These are phyloP conservation scores for Debaryomycetaceae sp. DNA, from an alignment of 1,139 yeast species.

Conservation along the genomic window DNA sequence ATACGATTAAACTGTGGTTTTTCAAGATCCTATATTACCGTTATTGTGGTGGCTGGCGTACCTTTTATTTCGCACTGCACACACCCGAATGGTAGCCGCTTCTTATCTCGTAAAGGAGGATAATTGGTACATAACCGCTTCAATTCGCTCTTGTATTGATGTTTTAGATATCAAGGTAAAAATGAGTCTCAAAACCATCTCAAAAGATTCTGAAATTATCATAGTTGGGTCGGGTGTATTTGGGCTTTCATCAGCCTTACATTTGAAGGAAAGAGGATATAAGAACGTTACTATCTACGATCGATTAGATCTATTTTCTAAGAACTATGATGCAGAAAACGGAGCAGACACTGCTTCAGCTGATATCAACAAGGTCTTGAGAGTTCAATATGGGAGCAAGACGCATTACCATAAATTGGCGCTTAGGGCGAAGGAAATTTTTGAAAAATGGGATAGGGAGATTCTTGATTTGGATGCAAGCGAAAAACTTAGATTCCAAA, in stretches of 20 bases:
- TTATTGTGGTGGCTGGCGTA: no score
- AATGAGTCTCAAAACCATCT: no score
- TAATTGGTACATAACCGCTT: no score
- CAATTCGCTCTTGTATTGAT: no score
- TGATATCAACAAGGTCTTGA: constrained; percentile 37
- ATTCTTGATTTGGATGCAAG: constrained; percentile 10
- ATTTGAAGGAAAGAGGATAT: constrained; percentile 25
- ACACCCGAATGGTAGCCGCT: no score
- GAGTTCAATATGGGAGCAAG: constrained; percentile 37
- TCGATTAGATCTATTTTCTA: constrained; percentile 5
- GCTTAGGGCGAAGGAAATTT: constrained; percentile 25
- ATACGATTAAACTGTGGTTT: no score
- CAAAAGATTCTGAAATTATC: constrained; percentile 16
- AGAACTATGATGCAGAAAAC: constrained; percentile 12
- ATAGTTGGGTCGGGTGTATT: constrained; percentile 47
- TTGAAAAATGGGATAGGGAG: constrained; percentile 27
- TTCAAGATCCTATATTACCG: no score
- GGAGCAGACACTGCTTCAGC: constrained; percentile 41
- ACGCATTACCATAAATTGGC: constrained; percentile 36
- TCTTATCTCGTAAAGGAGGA: no score
- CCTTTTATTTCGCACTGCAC: no score
- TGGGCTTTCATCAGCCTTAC: constrained; percentile 43
- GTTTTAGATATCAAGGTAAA: no score
- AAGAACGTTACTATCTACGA: constrained; percentile 14
- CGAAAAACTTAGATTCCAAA: constrained; percentile 10